phyloP scores from a whole-genome alignment of 2,329 filamentous ascomycete species.

The Teratosphaeria pseudoeucalypti region DNA sequence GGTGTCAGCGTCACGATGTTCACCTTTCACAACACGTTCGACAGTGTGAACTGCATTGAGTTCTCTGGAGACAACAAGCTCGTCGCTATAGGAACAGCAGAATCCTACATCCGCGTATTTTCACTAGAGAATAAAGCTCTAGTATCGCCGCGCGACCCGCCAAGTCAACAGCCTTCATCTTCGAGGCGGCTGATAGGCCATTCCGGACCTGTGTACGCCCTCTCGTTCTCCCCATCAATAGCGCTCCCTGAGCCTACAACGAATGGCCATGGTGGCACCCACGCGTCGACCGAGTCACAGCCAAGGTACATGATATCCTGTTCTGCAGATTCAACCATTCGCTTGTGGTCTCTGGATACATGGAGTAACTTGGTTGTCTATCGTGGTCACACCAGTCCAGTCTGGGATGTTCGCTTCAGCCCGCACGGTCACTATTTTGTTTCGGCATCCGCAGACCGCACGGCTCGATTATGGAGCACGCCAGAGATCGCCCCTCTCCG shows the following conservation, averaged over 20 bases:
- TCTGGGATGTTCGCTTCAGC: conserved; percentile 81
- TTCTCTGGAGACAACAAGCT: conserved; percentile 86
- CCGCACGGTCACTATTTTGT: conserved; percentile 94
- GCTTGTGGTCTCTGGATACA: conserved; percentile 84
- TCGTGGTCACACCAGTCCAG: conserved; percentile 81
- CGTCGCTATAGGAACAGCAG: conserved; percentile 78
- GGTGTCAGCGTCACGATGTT: conserved; percentile 91
- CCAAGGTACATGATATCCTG: conserved; percentile 76
- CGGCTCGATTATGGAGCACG: conserved; percentile 81
- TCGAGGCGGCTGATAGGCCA: conserved; percentile 78
- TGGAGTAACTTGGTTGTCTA: conserved; percentile 92
- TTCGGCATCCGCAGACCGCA: conserved; percentile 79
- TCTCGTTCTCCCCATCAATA: conserved; percentile 73
- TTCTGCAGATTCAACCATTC: conserved; percentile 77
- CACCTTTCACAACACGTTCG: conserved; percentile 93
- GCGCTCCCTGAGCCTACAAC: conserved; percentile 27
- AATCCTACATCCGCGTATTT: conserved; percentile 95
- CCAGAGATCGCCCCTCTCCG: conserved; percentile 84
- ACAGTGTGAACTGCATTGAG: conserved; percentile 85
- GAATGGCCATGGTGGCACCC: conserved; percentile 29
- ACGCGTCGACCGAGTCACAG: conserved; percentile 36
- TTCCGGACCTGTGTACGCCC: conserved; percentile 75
- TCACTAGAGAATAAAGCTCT: conserved; percentile 77
- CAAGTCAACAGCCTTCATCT: conserved; percentile 51
- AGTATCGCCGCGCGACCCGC: conserved; percentile 51